Conservation (phyloP, 2,329 filamentous ascomycete genomes). For the Fusarium verticillioides region DNA sequence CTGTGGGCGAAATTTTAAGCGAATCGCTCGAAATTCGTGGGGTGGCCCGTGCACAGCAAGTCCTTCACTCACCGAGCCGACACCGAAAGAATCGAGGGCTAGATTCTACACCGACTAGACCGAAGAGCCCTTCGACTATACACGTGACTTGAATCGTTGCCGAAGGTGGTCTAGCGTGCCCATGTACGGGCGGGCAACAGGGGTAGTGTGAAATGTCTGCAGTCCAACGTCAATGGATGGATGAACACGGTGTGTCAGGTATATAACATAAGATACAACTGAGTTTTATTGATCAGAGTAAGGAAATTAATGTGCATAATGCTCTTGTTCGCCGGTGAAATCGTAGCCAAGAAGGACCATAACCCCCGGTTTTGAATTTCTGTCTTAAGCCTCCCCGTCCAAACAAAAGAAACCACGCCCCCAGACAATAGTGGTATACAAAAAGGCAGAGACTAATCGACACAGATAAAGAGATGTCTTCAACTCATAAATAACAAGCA, state of each 20-base stretch:
- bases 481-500: slow-evolving; percentile 37
- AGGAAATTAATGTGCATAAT: slow-evolving; percentile 39
- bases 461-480: slow-evolving; percentile 39
- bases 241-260: not conserved
- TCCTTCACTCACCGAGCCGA: slow-evolving; percentile 12
- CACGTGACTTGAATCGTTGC: slow-evolving; percentile 5
- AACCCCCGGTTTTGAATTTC: slow-evolving; percentile 35
- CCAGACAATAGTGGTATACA: slow-evolving; percentile 38
- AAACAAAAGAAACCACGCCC: slow-evolving; percentile 39
- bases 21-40: slow-evolving; percentile 44
- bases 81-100: slow-evolving; percentile 12
- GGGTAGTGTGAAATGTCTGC: not conserved
- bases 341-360: slow-evolving; percentile 47
- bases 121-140: not conserved
- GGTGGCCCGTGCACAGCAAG: slow-evolving; percentile 39
- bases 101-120: not conserved
- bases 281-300: slow-evolving; percentile 32
- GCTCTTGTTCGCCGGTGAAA: slow-evolving; percentile 45
- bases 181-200: not conserved
- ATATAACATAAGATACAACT: not conserved
- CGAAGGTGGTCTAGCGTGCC: not conserved
- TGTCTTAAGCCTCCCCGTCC: slow-evolving; percentile 29
- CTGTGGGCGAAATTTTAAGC: slow-evolving; percentile 56
- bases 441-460: slow-evolving; percentile 35
- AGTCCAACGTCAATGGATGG: not conserved